Percentiles rank a stretch among this genome's conserved stretches.
Evolutionary conservation across 176 grass and related monocot genomes (phyloP).

Genomic region (Avena eriantha): DNA sequence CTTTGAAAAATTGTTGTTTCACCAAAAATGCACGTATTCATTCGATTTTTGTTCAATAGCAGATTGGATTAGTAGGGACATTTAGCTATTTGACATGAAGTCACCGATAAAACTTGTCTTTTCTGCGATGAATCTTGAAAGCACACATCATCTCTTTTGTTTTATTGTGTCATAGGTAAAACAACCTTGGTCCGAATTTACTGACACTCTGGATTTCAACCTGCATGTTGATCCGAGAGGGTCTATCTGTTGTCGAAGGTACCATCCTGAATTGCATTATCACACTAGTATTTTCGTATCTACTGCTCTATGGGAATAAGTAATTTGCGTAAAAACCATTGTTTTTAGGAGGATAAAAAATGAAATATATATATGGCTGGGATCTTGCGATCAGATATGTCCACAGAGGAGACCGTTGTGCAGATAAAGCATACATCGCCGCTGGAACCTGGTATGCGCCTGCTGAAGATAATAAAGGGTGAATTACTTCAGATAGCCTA

Average conservation of each 20-base stretch:
- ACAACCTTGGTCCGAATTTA: not conserved
- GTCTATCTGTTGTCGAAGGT: not conserved
- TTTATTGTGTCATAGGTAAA: not conserved
- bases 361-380: not conserved
- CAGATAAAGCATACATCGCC: not conserved
- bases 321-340: not conserved
- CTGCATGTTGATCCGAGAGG: not conserved
- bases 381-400: not conserved
- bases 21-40: not conserved
- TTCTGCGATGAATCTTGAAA: not conserved
- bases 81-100: not conserved
- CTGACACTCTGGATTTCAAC: not conserved
- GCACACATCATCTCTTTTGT: not conserved
- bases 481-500: not conserved
- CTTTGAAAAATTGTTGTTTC: not conserved
- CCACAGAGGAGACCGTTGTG: not conserved
- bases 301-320: not conserved
- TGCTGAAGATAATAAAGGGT: not conserved
- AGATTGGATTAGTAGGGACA: not conserved
- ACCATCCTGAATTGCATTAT: not conserved
- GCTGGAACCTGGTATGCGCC: not conserved
- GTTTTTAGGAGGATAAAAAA: not conserved
- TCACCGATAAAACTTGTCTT: not conserved
- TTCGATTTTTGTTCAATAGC: not conserved
- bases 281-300: not conserved